These are phyloP conservation scores for Sordariomycetes sp. DNA, from an alignment of 2,329 filamentous ascomycete genomes.

Conservation along the genomic window DNA sequence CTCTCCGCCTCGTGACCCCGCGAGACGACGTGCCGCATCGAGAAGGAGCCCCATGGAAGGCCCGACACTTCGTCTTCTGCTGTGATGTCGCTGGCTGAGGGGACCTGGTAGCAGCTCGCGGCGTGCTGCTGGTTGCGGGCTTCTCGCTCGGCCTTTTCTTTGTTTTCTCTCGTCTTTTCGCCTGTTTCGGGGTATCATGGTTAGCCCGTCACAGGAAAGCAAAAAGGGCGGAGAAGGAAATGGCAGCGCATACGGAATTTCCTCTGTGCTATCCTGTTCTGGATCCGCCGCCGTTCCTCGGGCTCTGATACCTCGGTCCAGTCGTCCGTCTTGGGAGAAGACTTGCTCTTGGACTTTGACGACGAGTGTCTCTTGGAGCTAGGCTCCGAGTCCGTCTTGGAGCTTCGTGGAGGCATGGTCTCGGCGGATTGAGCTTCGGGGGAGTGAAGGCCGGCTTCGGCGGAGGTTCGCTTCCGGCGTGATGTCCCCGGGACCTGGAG, in stretches of 20 bases:
- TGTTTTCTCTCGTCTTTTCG: constrained; percentile 55
- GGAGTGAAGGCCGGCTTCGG: constrained; percentile 11
- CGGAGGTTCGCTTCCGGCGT: constrained; percentile 8
- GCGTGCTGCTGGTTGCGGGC: constrained; percentile 50
- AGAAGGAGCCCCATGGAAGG: constrained; percentile 60
- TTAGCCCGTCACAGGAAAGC: neutral
- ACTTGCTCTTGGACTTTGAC: constrained; percentile 23
- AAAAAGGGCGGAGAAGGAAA: neutral
- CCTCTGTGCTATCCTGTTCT: constrained; percentile 63
- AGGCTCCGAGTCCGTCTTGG: constrained; percentile 10
- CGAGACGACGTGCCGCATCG: constrained; percentile 39
- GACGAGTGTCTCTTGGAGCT: constrained; percentile 15
- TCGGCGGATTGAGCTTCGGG: constrained; percentile 15
- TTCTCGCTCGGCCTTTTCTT: constrained; percentile 51
- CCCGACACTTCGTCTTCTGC: constrained; percentile 42
- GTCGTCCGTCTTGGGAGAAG: constrained; percentile 36
- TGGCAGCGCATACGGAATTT: constrained; percentile 50
- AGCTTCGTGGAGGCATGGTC: constrained; percentile 17
- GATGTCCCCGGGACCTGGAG: neutral
- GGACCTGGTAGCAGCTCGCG: constrained; percentile 48
- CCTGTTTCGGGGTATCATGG: constrained; percentile 28
- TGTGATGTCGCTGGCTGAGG: constrained; percentile 41
- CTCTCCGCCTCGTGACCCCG: constrained; percentile 35
- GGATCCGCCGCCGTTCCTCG: constrained; percentile 58
- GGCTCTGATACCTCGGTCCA: constrained; percentile 60